Evolutionary conservation across 805 yeast species (phyloP).

Genomic region (Starmera amethionina): DNA sequence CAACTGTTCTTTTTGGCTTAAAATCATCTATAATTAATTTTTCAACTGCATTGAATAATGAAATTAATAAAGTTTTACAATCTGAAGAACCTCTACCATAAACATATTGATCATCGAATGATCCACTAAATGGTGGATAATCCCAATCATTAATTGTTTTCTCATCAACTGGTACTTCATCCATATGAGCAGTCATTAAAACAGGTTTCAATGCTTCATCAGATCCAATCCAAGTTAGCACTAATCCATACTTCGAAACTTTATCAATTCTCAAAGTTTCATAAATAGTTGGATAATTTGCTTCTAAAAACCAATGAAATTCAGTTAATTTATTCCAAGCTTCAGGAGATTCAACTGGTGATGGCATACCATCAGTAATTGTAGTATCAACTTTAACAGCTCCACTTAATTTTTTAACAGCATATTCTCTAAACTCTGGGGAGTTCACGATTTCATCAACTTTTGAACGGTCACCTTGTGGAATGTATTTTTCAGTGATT

Average conservation of each 20-base stretch:
- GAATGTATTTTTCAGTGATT: constrained; percentile 11
- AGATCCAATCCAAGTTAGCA: constrained; percentile 55
- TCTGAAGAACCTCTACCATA: constrained; percentile 75
- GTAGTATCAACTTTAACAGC: constrained; percentile 47
- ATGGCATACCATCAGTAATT: constrained; percentile 30
- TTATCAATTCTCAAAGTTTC: constrained; percentile 37
- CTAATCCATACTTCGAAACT: constrained; percentile 54
- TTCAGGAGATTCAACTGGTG: constrained; percentile 30
- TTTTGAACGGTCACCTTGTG: constrained; percentile 20
- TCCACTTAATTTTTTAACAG: constrained; percentile 33
- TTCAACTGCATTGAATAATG: constrained; percentile 52
- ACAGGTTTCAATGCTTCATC: constrained; percentile 45
- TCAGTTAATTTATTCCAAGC: constrained; percentile 22
- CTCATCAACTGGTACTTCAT: constrained; percentile 67
- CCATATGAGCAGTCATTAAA: constrained; percentile 68
- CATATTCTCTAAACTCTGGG: constrained; percentile 21
- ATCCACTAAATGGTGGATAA: constrained; percentile 54
- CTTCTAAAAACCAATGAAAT: constrained; percentile 44
- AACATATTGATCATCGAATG: constrained; percentile 49
- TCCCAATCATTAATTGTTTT: constrained; percentile 51
- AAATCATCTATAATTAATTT: constrained; percentile 34
- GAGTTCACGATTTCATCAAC: constrained; percentile 26
- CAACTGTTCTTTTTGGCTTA: constrained; percentile 44
- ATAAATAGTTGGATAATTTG: constrained; percentile 45
- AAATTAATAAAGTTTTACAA: constrained; percentile 58